A percentile compares a stretch with the other conserved stretches of the same genome.
These are phyloP conservation scores for Penicillium dipodomyicola DNA, from an alignment of 495 filamentous ascomycete species.

Conservation along the genomic window DNA sequence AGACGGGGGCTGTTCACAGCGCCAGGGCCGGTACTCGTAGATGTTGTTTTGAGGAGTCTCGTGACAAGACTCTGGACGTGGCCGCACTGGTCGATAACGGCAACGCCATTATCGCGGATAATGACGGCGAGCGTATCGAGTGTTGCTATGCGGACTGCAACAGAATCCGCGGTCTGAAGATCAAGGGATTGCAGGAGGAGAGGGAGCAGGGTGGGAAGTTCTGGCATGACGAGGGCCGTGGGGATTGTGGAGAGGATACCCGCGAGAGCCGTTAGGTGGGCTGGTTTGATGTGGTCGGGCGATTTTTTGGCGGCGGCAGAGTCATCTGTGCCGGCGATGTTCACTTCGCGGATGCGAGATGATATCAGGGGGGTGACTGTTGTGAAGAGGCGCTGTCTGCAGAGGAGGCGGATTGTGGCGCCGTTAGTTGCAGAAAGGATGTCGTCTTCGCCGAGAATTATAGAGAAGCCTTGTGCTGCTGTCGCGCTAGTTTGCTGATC, in stretches of 20 bases:
- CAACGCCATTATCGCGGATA: constrained; percentile 55
- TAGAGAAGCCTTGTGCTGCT: constrained; percentile 57
- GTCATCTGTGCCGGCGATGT: constrained; percentile 27
- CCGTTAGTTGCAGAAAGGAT: constrained; percentile 64
- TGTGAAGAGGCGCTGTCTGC: constrained; percentile 64
- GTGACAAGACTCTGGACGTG: constrained; percentile 60
- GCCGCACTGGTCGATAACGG: constrained; percentile 50
- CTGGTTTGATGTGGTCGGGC: constrained; percentile 49
- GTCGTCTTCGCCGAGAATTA: constrained; percentile 61
- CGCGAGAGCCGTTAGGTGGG: constrained; percentile 65
- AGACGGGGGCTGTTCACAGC: constrained; percentile 44
- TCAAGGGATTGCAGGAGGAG: constrained; percentile 72
- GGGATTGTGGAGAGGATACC: constrained; percentile 62
- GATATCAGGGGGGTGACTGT: constrained; percentile 60
- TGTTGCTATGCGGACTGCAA: constrained; percentile 59
- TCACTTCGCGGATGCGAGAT: constrained; percentile 50
- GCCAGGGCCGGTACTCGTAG: constrained; percentile 10
- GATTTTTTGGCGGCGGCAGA: constrained; percentile 3
- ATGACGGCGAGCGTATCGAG: constrained; percentile 60
- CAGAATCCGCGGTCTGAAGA: constrained; percentile 48
- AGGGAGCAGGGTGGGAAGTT: constrained; percentile 58
- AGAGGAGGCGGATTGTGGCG: constrained; percentile 60
- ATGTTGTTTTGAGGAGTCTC: constrained; percentile 53
- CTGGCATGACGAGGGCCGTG: constrained; percentile 56
- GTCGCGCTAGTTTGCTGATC: constrained; percentile 42